Percentiles rank a stretch among this genome's conserved stretches.
These are phyloP conservation scores for Monosporozyma aquatica DNA, from an alignment of 805 yeast genomes.

Conservation along the genomic window DNA sequence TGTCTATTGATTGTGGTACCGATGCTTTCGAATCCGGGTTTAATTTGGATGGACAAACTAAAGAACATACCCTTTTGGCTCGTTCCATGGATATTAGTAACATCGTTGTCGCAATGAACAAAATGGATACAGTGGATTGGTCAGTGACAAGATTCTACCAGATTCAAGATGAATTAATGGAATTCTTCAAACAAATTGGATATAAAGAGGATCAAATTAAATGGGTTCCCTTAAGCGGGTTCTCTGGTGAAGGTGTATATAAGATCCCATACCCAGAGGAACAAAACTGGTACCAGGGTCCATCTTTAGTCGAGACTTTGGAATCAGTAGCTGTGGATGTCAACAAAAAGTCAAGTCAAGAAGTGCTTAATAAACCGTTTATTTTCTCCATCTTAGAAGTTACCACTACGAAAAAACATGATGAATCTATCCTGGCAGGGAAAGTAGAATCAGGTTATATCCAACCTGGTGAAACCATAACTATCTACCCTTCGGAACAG, in stretches of 20 bases:
- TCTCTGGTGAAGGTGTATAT: constrained; percentile 90
- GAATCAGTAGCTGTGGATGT: constrained; percentile 37
- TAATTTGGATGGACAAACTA: constrained; percentile 96
- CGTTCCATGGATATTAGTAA: constrained; percentile 93
- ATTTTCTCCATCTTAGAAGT: constrained; percentile 58
- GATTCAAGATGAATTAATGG: constrained; percentile 71
- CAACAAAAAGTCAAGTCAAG: constrained; percentile 11
- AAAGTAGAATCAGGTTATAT: constrained; percentile 58
- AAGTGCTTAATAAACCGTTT: constrained; percentile 37
- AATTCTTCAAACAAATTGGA: constrained; percentile 76
- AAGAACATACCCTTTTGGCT: constrained; percentile 93
- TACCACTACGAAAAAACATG: constrained; percentile 38
- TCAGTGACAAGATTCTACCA: constrained; percentile 85
- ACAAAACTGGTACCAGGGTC: constrained; percentile 89
- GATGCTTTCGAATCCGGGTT: constrained; percentile 99
- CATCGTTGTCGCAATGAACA: constrained; percentile 81
- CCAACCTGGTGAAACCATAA: constrained; percentile 60
- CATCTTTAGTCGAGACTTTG: constrained; percentile 74
- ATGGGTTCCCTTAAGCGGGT: constrained; percentile 95
- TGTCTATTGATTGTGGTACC: constrained; percentile 92
- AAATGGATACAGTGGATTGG: constrained; percentile 88
- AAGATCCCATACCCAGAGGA: constrained; percentile 46
- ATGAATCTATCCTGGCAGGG: constrained; percentile 49
- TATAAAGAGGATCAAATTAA: constrained; percentile 70
- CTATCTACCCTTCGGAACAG: constrained; percentile 44